phyloP scores from a whole-genome alignment of 495 filamentous ascomycete genomes.

The Neurospora terricola region DNA sequence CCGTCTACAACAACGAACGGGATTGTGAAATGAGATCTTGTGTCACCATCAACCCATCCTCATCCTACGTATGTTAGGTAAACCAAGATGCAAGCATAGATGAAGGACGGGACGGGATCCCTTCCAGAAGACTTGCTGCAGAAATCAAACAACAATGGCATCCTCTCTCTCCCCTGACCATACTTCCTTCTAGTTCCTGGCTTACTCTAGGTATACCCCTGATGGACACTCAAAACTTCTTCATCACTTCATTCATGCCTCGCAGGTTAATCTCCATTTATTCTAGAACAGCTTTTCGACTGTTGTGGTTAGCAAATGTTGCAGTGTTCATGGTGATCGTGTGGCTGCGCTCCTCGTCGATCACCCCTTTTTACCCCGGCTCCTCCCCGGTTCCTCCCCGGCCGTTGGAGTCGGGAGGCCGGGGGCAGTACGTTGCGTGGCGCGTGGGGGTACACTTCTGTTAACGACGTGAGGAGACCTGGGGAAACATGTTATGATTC shows the following conservation, averaged over 20 bases:
- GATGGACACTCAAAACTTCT: background rate
- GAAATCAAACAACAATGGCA: too few species aligned
- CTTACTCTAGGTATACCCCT: background rate
- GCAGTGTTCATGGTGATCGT: background rate
- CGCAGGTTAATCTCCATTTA: background rate
- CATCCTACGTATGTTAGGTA: background rate
- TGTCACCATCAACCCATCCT: background rate
- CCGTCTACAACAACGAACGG: background rate
- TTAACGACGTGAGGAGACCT: background rate
- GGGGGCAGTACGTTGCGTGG: background rate
- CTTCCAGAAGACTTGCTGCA: background rate
- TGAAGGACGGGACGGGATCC: background rate
- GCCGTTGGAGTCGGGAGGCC: background rate
- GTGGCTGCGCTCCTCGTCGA: background rate
- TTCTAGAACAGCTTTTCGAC: background rate
- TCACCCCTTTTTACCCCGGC: background rate
- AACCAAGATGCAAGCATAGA: background rate
- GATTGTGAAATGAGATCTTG: background rate
- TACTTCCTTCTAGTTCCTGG: background rate
- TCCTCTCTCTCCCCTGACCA: background rate
- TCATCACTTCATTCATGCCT: background rate
- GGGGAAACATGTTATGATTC: background rate
- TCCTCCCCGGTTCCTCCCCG: background rate
- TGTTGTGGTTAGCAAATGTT: background rate
- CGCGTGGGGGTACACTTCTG: background rate